These are phyloP conservation scores for Sarocladiaceae sp. DNA, from an alignment of 2,329 filamentous ascomycete genomes.

Conservation along the genomic window DNA sequence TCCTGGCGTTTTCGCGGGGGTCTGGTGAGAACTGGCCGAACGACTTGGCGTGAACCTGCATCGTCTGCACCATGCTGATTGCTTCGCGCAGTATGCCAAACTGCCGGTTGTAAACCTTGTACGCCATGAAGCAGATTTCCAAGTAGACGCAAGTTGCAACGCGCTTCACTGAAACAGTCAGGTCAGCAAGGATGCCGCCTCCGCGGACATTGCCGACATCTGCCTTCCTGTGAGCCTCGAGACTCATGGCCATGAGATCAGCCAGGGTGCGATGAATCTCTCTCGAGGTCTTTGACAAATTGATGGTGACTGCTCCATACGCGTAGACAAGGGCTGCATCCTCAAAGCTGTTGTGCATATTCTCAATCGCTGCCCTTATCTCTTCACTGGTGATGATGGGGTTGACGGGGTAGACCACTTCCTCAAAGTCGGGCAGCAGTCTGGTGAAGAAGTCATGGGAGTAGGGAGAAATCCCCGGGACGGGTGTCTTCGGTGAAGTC, in stretches of 20 bases:
- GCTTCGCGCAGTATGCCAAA: constrained; percentile 45
- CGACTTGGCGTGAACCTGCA: constrained; percentile 14
- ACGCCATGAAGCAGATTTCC: constrained; percentile 44
- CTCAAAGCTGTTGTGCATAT: constrained; percentile 26
- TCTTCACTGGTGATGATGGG: constrained; percentile 26
- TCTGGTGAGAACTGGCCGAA: background rate
- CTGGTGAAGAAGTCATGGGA: constrained; percentile 25
- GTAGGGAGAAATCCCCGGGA: constrained; percentile 14
- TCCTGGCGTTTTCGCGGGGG: constrained; percentile 11
- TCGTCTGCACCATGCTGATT: constrained; percentile 33
- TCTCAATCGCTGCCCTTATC: constrained; percentile 22
- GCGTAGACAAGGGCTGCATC: constrained; percentile 30
- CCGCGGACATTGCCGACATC: constrained; percentile 21
- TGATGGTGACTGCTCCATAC: constrained; percentile 29
- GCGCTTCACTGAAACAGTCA: constrained; percentile 34
- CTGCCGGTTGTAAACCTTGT: constrained; percentile 40
- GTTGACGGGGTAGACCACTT: constrained; percentile 30
- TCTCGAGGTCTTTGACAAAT: constrained; percentile 25
- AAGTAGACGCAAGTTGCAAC: constrained; percentile 47
- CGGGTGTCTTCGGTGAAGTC: constrained; percentile 4
- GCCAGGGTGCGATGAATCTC: constrained; percentile 24
- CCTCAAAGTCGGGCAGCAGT: constrained; percentile 27
- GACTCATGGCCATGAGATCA: constrained; percentile 21
- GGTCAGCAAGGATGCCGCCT: constrained; percentile 30
- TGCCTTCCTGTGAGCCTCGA: constrained; percentile 21